Evolutionary conservation across 23 red algal species (phyloP).

Genomic region (Gracilariopsis chorda): DNA sequence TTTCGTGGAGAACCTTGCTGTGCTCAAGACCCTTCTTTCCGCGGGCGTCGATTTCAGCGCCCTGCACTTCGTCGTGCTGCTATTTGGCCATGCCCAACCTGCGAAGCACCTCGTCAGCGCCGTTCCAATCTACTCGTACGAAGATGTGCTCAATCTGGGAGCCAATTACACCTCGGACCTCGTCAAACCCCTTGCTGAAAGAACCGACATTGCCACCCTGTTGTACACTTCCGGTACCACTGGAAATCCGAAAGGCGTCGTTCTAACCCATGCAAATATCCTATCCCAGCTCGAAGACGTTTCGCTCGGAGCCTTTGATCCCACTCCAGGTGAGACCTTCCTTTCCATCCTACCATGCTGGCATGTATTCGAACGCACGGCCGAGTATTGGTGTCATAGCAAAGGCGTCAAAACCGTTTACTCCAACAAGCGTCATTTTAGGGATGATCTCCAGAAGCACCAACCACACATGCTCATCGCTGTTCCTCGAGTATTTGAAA

Average conservation of each 20-base stretch:
- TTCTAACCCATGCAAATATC: slow-evolving; percentile 87
- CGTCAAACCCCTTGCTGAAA: not conserved
- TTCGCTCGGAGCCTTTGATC: slow-evolving; percentile 58
- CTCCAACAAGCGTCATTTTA: slow-evolving; percentile 80
- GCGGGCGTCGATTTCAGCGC: not conserved
- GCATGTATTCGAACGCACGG: slow-evolving; percentile 95
- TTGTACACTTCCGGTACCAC: slow-evolving; percentile 96
- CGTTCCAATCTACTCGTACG: slow-evolving; percentile 63
- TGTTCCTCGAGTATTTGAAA: slow-evolving; percentile 95
- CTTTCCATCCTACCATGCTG: slow-evolving; percentile 95
- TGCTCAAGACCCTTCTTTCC: slow-evolving; percentile 48
- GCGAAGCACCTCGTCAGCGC: not conserved
- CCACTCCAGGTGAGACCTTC: slow-evolving; percentile 77
- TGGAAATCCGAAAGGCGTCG: slow-evolving; percentile 87
- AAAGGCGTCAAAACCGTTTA: slow-evolving; percentile 82
- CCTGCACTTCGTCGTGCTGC: slow-evolving; percentile 67
- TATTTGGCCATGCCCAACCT: slow-evolving; percentile 58
- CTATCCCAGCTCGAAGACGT: slow-evolving; percentile 69
- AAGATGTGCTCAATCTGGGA: slow-evolving; percentile 53
- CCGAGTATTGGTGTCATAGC: slow-evolving; percentile 70
- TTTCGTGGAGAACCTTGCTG: slow-evolving; percentile 61
- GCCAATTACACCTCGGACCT: not conserved
- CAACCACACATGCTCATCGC: slow-evolving; percentile 78
- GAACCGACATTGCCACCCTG: slow-evolving; percentile 75
- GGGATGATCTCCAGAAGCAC: slow-evolving; percentile 74